Base-by-base conservation (phyloP, 768 basidiomycete species). In the Tulasnella sp. region DNA sequence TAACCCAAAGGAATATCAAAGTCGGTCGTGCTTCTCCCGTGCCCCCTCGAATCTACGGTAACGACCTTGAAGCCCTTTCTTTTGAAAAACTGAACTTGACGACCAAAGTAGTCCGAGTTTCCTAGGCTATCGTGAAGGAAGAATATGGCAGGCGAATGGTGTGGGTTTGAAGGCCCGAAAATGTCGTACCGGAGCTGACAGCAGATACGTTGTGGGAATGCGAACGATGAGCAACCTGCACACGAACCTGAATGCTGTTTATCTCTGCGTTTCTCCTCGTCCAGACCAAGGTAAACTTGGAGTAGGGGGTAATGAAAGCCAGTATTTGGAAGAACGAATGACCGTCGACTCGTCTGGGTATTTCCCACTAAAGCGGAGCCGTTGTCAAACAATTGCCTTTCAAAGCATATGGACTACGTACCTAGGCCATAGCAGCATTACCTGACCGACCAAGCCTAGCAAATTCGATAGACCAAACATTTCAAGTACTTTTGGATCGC, bases 101-200 rank as follows among this genome's bases (percentile, higher is more conserved):
- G 14, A 15, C 39, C 72, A 22, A 73, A 73, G 49, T 73, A 73
- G 52, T 73, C 72, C 29, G 72, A 73, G 49, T 73, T 73, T 25
- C 39, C 72, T 22, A 73, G 36, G 19, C 72, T 42, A 7, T 42
- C 72, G 52, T 73, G 72, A 22, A 73, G 42, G 72, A 73, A 73
- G 36, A 73, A 7, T 8, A 73, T 45, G 5, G n/a, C n/a, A n/a
- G 72, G 72, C 8, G 72, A 49, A 17, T 54, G 72, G 7, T 42
- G 22, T 7, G 42, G 22, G n/a, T 45, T 52, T 22, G 40, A 25
- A 37, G 34, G 6, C 36, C 45, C 45, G 36, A 73, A 73, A 12
- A 6, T 36, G 39, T 73, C 42, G 72, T 73, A 73, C 72, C 72
- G 52, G 11, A 73, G 52, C 72, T 73, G 14, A 15, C 2, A 67